Conservation (phyloP, 768 basidiomycete genomes). For the Myochromella boudieri region DNA sequence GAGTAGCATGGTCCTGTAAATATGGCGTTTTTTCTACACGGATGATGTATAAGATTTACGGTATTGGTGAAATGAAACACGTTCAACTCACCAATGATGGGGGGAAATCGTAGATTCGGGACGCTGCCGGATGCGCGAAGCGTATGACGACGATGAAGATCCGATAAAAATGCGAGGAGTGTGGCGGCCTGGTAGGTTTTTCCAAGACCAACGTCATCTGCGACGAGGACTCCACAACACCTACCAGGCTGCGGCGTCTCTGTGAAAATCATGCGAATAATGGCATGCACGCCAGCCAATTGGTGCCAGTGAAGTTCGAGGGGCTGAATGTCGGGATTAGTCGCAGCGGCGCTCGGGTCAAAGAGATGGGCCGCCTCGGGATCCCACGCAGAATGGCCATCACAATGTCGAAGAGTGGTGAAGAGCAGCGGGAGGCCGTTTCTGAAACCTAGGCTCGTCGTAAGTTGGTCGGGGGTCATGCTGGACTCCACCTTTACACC, state of each 20-base stretch:
- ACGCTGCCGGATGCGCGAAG: too few relatives aligned
- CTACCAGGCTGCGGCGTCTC: too few relatives aligned
- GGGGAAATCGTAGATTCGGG: constrained; percentile 14
- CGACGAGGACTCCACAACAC: constrained; percentile 16
- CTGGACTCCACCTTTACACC: constrained; percentile 23
- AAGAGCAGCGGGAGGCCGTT: constrained; percentile 13
- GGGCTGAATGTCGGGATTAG: constrained; percentile 1
- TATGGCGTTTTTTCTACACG: not conserved
- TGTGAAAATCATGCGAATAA: too few relatives aligned
- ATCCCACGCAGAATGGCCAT: constrained; percentile 13
- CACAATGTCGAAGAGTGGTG: constrained; percentile 4
- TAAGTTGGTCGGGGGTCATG: constrained; percentile 4
- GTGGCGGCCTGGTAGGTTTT: constrained; percentile 13
- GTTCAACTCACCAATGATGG: constrained; percentile 19
- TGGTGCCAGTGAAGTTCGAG: constrained; percentile 22
- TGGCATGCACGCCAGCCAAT: too few relatives aligned
- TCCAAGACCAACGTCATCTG: constrained; percentile 20
- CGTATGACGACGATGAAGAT: too few relatives aligned
- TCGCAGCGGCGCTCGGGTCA: not conserved
- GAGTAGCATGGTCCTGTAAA: not conserved
- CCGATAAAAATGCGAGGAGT: constrained; percentile 11
- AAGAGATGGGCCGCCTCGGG: not conserved
- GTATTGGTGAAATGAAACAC: not conserved
- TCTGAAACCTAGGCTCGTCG: constrained; percentile 9
- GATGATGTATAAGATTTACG: not conserved